Base-by-base conservation (phyloP, 2,329 filamentous ascomycete genomes). In the Mycosphaerelloides madeirae region DNA sequence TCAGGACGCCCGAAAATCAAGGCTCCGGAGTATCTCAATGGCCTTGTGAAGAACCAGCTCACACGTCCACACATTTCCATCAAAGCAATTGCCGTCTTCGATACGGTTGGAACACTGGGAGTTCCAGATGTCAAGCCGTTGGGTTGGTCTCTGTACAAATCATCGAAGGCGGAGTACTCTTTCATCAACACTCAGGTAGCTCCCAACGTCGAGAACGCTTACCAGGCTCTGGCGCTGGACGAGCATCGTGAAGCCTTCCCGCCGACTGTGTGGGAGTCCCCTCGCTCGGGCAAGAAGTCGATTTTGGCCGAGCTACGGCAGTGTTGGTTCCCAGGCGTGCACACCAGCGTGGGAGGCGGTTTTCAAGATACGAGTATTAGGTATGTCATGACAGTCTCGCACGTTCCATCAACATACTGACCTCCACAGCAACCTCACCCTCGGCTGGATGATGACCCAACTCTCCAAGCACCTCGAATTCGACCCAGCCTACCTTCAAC, bases 191-290 rank as follows among this genome's bases (percentile, higher is more conserved):
- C 63, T 11, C 50, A 51, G 18, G 50, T 65, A 1, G 56, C 58
- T n/a, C 50, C 53, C 34, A 57, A 59, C 14, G 63, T 78, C 3
- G 69, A 76, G 31, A 71, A 78, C 43, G 76, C 75, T 1, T 79
- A 77, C 50, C 76, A 79, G 41, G 76, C 74, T 1, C 61, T 79
- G 0, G 75, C 75, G 1, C 65, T 79, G 0, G 76, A 79, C 37
- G 76, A 79, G 51, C 67, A 68, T 37, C 68, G 76, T 1, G 60
- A 56, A 6, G 70, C 75, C 0, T 79, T 76, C 47, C 63, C 66
- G 0, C 76, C 76, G 0, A 74, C 74, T 0, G 56, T 79, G 1
- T 79, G 75, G 75, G 54, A 57, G 12, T n/a, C n/a, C n/a, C n/a
- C n/a, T n/a, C n/a, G n/a, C n/a, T n/a, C n/a, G n/a, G 49, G 53